phyloP scores from a whole-genome alignment of 306 rosid genomes.

The Acacia crassicarpa region DNA sequence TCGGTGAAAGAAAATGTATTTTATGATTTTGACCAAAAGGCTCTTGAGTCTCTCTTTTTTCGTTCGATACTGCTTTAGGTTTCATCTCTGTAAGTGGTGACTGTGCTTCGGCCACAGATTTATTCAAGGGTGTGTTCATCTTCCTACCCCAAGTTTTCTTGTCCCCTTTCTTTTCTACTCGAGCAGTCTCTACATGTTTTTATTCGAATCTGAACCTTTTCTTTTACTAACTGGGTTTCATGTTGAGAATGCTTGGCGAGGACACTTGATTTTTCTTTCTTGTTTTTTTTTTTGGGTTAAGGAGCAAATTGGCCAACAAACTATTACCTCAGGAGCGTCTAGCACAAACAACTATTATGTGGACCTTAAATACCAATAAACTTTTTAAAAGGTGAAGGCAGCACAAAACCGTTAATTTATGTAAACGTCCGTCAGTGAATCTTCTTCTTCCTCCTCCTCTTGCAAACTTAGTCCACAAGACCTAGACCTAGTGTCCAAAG shows the following conservation, averaged over 20 bases:
- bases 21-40: slow-evolving; percentile 49
- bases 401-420: too few relatives aligned
- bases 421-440: too few relatives aligned
- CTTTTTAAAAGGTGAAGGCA: too few relatives aligned
- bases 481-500: too few relatives aligned
- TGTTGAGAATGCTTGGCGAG: slow-evolving; percentile 18
- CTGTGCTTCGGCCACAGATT: slow-evolving; percentile 45
- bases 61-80: slow-evolving; percentile 8
- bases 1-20: slow-evolving; percentile 29
- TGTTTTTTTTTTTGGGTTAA: too few relatives aligned
- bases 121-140: slow-evolving; percentile 28
- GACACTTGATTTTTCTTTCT: background rate
- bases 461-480: too few relatives aligned
- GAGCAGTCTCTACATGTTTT: background rate
- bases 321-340: too few relatives aligned
- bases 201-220: slow-evolving; percentile 29
- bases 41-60: slow-evolving; percentile 25
- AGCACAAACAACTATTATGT: too few relatives aligned
- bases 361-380: too few relatives aligned
- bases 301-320: too few relatives aligned
- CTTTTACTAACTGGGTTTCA: slow-evolving; percentile 9
- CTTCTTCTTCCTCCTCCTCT: too few relatives aligned
- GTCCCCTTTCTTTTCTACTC: background rate
- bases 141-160: background rate
- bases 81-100: slow-evolving; percentile 28